These are phyloP conservation scores for Sugiyamaella japonica DNA, from an alignment of 1,139 yeast genomes.

Conservation along the genomic window DNA sequence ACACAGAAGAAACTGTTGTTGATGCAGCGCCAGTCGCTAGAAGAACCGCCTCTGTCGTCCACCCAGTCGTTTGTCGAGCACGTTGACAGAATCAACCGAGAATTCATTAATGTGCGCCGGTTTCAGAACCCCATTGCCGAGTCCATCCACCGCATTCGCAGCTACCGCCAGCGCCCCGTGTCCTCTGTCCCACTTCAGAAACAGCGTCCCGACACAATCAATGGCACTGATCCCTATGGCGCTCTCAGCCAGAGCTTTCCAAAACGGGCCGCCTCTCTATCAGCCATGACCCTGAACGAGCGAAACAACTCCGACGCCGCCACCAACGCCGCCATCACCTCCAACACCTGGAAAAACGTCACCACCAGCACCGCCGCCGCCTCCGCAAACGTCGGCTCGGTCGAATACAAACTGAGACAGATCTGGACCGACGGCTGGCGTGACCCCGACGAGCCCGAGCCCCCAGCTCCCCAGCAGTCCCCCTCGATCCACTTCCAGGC, in stretches of 20 bases:
- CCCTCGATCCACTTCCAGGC: conserved; percentile 28
- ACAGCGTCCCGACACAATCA: conserved; percentile 3
- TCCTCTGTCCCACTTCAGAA: conserved; percentile 4
- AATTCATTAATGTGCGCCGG: conserved; percentile 67
- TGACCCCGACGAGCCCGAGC: conserved; percentile 26
- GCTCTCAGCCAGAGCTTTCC: conserved; percentile 31
- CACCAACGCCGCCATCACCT: not conserved
- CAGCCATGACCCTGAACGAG: conserved; percentile 27
- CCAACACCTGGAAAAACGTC: conserved; percentile 15
- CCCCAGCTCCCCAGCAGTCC: conserved; percentile 15
- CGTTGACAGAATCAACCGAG: conserved; percentile 72
- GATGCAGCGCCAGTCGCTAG: conserved; percentile 74
- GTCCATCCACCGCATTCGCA: conserved; percentile 49
- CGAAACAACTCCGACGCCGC: conserved; percentile 1
- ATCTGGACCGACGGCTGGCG: conserved; percentile 30
- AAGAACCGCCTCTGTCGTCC: conserved; percentile 36
- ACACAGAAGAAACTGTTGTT: conserved; percentile 84
- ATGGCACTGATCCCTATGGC: conserved; percentile 18
- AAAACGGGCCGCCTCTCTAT: conserved; percentile 26
- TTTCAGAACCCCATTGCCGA: conserved; percentile 68
- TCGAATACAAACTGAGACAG: conserved; percentile 24
- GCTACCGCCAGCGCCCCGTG: conserved; percentile 22
- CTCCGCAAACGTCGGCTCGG: conserved; percentile 24
- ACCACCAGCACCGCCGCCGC: conserved; percentile 25
- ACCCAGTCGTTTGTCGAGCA: conserved; percentile 44